phyloP scores from a whole-genome alignment of 179 eudicot species.

The Spergularia azorica region DNA sequence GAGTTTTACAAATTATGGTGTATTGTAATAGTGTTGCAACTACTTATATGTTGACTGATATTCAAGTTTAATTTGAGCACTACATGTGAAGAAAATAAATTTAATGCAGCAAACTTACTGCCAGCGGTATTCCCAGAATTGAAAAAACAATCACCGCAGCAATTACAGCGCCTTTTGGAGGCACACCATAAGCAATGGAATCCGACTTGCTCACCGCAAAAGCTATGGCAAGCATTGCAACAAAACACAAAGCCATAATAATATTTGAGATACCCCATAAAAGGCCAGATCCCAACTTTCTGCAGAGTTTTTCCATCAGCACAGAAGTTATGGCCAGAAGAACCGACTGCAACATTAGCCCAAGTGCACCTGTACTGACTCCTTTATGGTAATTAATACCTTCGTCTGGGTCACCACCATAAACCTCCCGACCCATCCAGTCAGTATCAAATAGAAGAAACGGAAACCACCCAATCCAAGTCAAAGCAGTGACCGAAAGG shows the following conservation, averaged over 20 bases:
- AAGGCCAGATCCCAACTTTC: conserved; percentile 84
- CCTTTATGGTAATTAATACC: conserved; percentile 68
- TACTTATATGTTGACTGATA: not conserved
- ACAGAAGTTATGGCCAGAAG: conserved; percentile 81
- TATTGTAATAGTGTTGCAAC: too few relatives aligned
- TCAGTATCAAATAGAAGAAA: conserved; percentile 96
- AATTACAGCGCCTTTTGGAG: conserved; percentile 72
- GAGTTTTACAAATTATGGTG: not conserved
- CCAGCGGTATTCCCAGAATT: conserved; percentile 88
- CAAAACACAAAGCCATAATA: conserved; percentile 76
- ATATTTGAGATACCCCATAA: conserved; percentile 93
- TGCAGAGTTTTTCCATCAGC: conserved; percentile 89
- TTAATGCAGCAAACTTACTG: conserved; percentile 55
- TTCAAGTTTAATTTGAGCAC: not conserved
- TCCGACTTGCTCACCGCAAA: conserved; percentile 46
- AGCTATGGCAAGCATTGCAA: conserved; percentile 78
- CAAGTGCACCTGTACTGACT: conserved; percentile 93
- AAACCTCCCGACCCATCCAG: conserved; percentile 98
- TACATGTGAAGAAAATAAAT: not conserved
- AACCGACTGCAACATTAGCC: conserved; percentile 91
- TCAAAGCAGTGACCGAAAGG: conserved; percentile 78
- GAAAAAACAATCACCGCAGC: conserved; percentile 76
- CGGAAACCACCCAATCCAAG: conserved; percentile 99
- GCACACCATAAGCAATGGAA: conserved; percentile 37
- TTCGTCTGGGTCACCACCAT: conserved; percentile 84